A percentile compares a stretch with the other conserved stretches of the same genome.
Evolutionary conservation across 345 rosid species (phyloP).

Genomic region (Gossypium rotundifolium): DNA sequence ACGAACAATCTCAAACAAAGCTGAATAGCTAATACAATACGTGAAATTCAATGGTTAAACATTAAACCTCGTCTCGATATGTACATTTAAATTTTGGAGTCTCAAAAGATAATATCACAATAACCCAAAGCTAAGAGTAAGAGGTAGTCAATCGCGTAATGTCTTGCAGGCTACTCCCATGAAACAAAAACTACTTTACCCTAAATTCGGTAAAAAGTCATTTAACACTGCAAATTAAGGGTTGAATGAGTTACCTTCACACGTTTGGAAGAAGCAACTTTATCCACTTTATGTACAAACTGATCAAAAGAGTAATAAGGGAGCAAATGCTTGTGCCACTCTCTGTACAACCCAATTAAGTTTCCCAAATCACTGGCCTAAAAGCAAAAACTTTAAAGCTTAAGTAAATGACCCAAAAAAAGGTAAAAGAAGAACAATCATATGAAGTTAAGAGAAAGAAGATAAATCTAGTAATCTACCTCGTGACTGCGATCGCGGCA

Average conservation of each 20-base stretch:
- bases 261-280: constrained; percentile 67
- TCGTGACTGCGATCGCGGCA: constrained; percentile 80
- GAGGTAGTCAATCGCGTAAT: not conserved
- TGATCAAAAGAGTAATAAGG: constrained; percentile 85
- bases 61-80: not conserved
- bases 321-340: constrained; percentile 79
- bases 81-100: not conserved
- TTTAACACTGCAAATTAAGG: not conserved
- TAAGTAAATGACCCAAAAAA: not conserved
- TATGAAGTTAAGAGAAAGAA: not conserved
- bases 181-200: not conserved
- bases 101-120: not conserved
- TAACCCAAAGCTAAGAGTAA: not conserved
- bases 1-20: not conserved
- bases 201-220: not conserved
- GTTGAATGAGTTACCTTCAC: constrained; percentile 52
- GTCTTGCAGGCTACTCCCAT: not conserved
- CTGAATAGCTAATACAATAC: not conserved
- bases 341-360: constrained; percentile 64
- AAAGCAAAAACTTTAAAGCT: not conserved
- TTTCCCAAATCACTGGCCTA: constrained; percentile 80
- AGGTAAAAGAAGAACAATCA: not conserved
- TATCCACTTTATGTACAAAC: constrained; percentile 73
- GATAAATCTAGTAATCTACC: constrained; percentile 41
- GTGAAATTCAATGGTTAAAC: not conserved